Percentiles rank a stretch among this genome's conserved stretches.
Evolutionary conservation across 306 rosid genomes (phyloP).

Genomic region (Carpinus viminea): DNA sequence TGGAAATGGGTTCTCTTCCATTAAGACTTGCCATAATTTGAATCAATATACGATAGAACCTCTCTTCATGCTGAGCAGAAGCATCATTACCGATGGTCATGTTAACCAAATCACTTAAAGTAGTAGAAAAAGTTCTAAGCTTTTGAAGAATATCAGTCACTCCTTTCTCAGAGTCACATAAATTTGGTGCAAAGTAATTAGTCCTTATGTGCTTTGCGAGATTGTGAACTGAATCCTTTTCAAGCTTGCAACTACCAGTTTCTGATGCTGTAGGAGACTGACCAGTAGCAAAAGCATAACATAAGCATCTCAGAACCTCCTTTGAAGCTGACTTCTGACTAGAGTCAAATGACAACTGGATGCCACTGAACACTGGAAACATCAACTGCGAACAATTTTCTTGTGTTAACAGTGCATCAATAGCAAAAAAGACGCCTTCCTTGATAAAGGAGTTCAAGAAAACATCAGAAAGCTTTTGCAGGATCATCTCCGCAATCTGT

Average conservation of each 20-base stretch:
- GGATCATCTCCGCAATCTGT: constrained; percentile 75
- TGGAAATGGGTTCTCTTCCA: constrained; percentile 84
- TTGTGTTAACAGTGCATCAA: constrained; percentile 66
- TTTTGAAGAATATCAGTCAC: constrained; percentile 79
- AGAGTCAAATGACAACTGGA: constrained; percentile 47
- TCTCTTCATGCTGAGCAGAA: constrained; percentile 58
- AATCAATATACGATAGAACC: constrained; percentile 45
- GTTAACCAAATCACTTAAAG: constrained; percentile 55
- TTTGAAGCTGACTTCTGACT: constrained; percentile 59
- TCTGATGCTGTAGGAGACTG: constrained; percentile 48
- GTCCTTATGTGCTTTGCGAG: constrained; percentile 70
- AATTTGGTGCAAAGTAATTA: constrained; percentile 65
- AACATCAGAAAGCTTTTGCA: constrained; percentile 64
- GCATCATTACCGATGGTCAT: constrained; percentile 32
- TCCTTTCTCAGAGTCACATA: constrained; percentile 62
- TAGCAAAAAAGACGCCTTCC: constrained; percentile 93
- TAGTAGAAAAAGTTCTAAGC: constrained; percentile 57
- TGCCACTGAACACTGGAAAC: constrained; percentile 57
- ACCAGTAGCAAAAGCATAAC: constrained; percentile 72
- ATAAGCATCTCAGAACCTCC: constrained; percentile 67
- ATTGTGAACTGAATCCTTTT: constrained; percentile 67
- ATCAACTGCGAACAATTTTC: constrained; percentile 62
- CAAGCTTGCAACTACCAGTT: constrained; percentile 73
- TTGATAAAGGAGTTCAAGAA: constrained; percentile 76
- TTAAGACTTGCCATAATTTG: constrained; percentile 69